Conservation (phyloP, 1,284 basidiomycete species). For the Tilletia indica region DNA sequence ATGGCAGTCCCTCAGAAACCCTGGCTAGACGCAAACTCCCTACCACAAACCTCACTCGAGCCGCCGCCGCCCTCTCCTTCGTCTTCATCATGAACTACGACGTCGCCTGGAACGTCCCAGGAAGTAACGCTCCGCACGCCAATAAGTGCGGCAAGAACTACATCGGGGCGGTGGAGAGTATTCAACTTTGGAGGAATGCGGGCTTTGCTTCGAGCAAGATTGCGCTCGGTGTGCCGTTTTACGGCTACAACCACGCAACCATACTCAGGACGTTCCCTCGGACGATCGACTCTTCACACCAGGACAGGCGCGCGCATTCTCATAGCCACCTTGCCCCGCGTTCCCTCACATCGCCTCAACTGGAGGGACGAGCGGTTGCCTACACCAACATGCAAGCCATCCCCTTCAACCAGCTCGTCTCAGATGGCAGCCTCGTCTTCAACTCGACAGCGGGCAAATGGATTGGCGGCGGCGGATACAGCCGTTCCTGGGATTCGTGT, state of each 20-base stretch:
- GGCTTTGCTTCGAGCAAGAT: not conserved
- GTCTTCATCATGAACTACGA: slow-evolving; percentile 4
- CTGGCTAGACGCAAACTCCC: not conserved
- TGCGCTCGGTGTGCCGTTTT: not conserved
- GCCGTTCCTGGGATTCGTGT: slow-evolving; percentile 2
- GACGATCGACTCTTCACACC: not conserved
- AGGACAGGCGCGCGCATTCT: no score
- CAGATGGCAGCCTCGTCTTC: not conserved
- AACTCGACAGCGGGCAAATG: not conserved
- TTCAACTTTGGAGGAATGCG: not conserved
- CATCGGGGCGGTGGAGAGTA: not conserved
- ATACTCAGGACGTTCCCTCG: not conserved
- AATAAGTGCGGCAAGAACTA: slow-evolving; percentile 1
- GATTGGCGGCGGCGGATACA: not conserved
- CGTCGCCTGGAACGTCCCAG: not conserved
- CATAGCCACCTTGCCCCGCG: not conserved
- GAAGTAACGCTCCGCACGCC: not conserved
- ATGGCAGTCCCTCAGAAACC: slow-evolving; percentile 3
- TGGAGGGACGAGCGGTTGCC: not conserved
- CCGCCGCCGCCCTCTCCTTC: not conserved
- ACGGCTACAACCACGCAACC: not conserved
- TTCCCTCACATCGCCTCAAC: not conserved
- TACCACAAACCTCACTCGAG: not conserved
- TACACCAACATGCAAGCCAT: slow-evolving; percentile 1
- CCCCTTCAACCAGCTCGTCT: not conserved